Base-by-base conservation (phyloP, 2,329 filamentous ascomycete genomes). In the Colletotrichum ledebouriae region DNA sequence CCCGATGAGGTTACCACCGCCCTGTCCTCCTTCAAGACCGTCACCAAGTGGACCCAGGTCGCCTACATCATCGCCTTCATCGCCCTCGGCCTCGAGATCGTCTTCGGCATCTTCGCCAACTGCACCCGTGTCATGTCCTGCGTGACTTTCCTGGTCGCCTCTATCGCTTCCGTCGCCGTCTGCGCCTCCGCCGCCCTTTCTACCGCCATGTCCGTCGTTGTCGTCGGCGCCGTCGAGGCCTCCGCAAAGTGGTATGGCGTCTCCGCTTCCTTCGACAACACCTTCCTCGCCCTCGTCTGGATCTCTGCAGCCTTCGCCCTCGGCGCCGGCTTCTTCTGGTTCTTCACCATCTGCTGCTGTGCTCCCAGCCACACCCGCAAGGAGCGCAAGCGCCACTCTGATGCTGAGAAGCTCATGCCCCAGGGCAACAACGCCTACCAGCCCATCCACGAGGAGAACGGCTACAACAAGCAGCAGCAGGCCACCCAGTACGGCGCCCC, bases 311-410 rank as follows among this genome's bases (percentile, higher is more conserved):
- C 88, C 33, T 94, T 97, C 77, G 90, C 91, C 70, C 77, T 96
- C 39, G 92, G 80, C 47, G 91, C 92, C 7, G 89, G 88, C 71
- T 81, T 97, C 77, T 98, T 98, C 90, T 98, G 96, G 95, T 83
- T 94, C 76, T 89, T 97, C 79, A 93, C 90, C 79, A 87, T 92
- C 75, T 98, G 95, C 90, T 98, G 94, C 89, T 97, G 94, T 85
- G 89, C 87, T 65, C 80, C 83, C 72, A 79, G 77, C 73, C 78
- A 77, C 71, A 73, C 77, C 71, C 61, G 71, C 70, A 76, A 75
- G 74, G 75, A 77, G 71, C 72, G 73, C 70, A 71, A 73, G 64
- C 70, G 72, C 63, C 56, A 74, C 53, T 71, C 73, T 60, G 82
- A 85, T 68, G 77, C 75, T 77, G 86, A 89, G 82, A 88, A 89